Percentiles rank a stretch among this genome's conserved stretches.
Evolutionary conservation across 2,329 filamentous ascomycete species (phyloP).

Genomic region (Fusarium sp.): DNA sequence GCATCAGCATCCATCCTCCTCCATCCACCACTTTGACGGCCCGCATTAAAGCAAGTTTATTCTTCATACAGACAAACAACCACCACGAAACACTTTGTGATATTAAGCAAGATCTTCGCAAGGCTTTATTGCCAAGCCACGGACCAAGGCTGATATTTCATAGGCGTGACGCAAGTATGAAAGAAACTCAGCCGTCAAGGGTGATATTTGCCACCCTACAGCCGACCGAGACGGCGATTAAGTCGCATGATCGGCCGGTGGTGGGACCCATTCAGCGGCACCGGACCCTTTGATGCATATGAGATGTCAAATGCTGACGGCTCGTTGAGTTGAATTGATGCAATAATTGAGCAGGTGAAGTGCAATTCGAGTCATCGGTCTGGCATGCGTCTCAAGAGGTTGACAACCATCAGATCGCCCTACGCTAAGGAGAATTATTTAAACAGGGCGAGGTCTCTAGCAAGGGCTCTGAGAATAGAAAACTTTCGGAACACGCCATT

Average conservation of each 20-base stretch:
- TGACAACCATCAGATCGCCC: slow-evolving; percentile 4
- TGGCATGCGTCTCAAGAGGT: slow-evolving; percentile 1
- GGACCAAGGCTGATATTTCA: slow-evolving; percentile 19
- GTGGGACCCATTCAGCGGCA: slow-evolving; percentile 19
- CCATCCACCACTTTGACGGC: not conserved
- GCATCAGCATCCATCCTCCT: not conserved
- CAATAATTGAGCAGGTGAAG: slow-evolving; percentile 5
- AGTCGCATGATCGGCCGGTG: slow-evolving; percentile 34
- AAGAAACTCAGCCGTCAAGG: not conserved
- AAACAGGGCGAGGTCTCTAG: not conserved
- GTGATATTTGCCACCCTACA: slow-evolving; percentile 31
- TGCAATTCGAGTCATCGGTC: slow-evolving; percentile 17
- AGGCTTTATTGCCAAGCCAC: slow-evolving; percentile 12
- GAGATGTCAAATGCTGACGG: slow-evolving; percentile 12
- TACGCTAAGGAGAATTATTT: slow-evolving; percentile 7
- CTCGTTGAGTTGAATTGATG: slow-evolving; percentile 1
- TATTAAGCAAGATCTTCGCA: slow-evolving; percentile 10
- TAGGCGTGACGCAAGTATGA: slow-evolving; percentile 28
- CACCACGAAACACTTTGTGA: not conserved
- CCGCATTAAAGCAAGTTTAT: not conserved
- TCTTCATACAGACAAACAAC: not conserved
- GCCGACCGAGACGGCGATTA: slow-evolving; percentile 17
- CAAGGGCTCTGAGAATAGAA: not conserved
- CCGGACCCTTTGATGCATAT: not conserved
- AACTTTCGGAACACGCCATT: not conserved